Base-by-base conservation (phyloP, 345 rosid species). In the Nasturtium officinale region DNA sequence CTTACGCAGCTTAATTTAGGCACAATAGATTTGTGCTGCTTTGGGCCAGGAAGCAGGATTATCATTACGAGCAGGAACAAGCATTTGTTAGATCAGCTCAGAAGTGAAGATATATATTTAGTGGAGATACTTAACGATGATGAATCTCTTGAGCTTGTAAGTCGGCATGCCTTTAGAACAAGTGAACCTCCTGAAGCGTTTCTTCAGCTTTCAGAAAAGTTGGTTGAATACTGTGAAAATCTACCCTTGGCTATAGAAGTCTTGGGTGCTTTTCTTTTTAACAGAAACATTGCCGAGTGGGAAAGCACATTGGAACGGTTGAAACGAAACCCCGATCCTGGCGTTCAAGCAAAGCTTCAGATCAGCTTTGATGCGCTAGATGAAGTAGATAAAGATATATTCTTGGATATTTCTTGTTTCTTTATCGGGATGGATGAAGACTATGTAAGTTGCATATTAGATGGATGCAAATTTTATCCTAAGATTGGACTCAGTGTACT, bases 211-310 rank as follows among this genome's bases (percentile, higher is more conserved):
- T 56, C 72, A 5, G 0, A 38, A 43, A 13, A 18, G 15, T 5
- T 64, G 12, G 67, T 68, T 30, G 8, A 23, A 7, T 57, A 69
- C 9, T 77, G 79, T 43, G 66, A 26, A 38, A 72, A 75, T 11
- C 46, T 81, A 54, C 81, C 81, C 28, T 71, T 81, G 51, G 81
- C 83, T 43, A 13, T 77, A 26, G 65, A 65, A 77, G 72, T 77
- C n/a, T 51, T 77, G 60, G 70, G 78, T 55, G 11, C 62, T 13
- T 73, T 55, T 29, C 64, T 81, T 1, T 33, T 21, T 7, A 16
- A 69, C 0, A 65, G 30, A 65, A 30, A 32, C 29, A 12, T 29
- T 23, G 0, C 6, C 0, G 54, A 29, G 2, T 78, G 81, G 78
- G 3, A n/a, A 67, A 45, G 40, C 23, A 54, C 46, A 1, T 25